These are phyloP conservation scores for Eucalyptus cladocalyx DNA, from an alignment of 345 rosid species.

Conservation along the genomic window DNA sequence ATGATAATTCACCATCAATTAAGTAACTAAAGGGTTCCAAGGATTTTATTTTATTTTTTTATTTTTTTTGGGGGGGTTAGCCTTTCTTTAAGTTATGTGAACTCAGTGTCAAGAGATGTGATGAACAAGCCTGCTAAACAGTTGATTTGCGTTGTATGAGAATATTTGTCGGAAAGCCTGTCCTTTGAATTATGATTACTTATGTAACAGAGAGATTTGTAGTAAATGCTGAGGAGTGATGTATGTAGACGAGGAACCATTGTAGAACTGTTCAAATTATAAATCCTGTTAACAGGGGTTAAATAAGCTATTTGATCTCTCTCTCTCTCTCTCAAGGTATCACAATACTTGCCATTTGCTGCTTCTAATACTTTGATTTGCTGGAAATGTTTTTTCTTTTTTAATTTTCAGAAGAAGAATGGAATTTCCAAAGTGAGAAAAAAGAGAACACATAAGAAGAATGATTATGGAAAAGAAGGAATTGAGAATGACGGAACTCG, in stretches of 20 bases:
- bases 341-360: neutral
- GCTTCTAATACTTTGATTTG: neutral
- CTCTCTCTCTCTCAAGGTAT: neutral
- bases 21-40: neutral
- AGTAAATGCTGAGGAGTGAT: neutral
- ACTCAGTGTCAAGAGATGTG: neutral
- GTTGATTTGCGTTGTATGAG: neutral
- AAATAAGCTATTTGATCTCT: neutral
- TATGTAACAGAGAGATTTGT: neutral
- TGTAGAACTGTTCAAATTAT: neutral
- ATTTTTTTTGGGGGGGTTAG: neutral
- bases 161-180: neutral
- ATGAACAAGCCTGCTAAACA: neutral
- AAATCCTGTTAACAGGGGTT: neutral
- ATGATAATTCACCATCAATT: neutral
- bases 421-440: conserved; percentile 14
- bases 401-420: conserved; percentile 25
- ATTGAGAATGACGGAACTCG: conserved; percentile 5
- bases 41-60: neutral
- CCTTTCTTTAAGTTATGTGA: neutral
- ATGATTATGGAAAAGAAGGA: neutral
- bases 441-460: conserved; percentile 15
- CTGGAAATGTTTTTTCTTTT: neutral
- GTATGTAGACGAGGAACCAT: neutral
- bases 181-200: neutral